phyloP scores from a whole-genome alignment of 257 asterid genomes.

The Solanum chaucha region DNA sequence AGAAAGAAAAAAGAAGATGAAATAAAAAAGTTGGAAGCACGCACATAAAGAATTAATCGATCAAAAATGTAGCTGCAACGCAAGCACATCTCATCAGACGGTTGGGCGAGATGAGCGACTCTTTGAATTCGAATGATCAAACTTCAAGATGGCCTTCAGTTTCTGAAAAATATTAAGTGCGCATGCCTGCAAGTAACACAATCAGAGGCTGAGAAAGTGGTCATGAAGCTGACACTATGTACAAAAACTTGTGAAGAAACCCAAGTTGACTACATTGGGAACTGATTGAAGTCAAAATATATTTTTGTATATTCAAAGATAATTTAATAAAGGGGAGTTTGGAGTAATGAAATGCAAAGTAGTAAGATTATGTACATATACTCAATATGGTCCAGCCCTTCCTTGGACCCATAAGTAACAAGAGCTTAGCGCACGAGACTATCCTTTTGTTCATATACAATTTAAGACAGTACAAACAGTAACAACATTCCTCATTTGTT shows the following conservation, averaged over 20 bases:
- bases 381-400: background rate
- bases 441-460: background rate
- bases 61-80: background rate
- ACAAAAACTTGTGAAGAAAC: background rate
- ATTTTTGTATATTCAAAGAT: background rate
- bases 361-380: background rate
- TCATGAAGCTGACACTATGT: background rate
- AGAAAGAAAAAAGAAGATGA: background rate
- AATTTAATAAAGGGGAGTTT: background rate
- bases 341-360: background rate
- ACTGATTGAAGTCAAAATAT: background rate
- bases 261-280: background rate
- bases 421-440: background rate
- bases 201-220: background rate
- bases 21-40: background rate
- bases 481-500: background rate
- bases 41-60: background rate
- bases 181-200: conserved; percentile 32
- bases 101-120: conserved; percentile 36
- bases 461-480: background rate
- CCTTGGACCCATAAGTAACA: background rate
- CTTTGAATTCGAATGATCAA: conserved; percentile 30
- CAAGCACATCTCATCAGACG: background rate
- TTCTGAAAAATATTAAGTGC: conserved; percentile 31
- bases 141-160: conserved; percentile 48